Conservation (phyloP, 2,329 filamentous ascomycete species). For the Pestalotiopsis sp. region DNA sequence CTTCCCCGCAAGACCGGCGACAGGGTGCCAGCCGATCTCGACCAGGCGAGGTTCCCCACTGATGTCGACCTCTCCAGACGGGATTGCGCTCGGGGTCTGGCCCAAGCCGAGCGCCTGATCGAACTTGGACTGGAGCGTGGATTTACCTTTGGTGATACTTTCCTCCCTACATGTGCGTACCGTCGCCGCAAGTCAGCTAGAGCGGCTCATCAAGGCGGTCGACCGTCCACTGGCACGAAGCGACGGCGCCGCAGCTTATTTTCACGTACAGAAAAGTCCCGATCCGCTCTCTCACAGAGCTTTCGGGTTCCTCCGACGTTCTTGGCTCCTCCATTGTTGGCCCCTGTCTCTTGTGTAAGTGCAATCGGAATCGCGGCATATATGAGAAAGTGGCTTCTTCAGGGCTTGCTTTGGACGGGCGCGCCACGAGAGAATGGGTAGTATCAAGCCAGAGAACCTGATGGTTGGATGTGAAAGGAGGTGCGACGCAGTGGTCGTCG, state of each 20-base stretch:
- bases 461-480: background rate
- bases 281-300: background rate
- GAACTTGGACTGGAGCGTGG: slow-evolving; percentile 42
- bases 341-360: slow-evolving; percentile 3
- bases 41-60: slow-evolving; percentile 44
- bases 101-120: slow-evolving; percentile 48
- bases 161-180: slow-evolving; percentile 18
- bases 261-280: slow-evolving; percentile 1
- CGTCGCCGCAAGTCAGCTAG: background rate
- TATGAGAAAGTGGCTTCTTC: background rate
- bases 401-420: background rate
- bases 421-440: background rate
- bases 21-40: slow-evolving; percentile 61
- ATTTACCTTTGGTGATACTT: slow-evolving; percentile 41
- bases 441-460: background rate
- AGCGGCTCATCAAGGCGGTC: background rate
- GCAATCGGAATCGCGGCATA: slow-evolving; percentile 3
- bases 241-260: background rate
- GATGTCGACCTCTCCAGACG: slow-evolving; percentile 39
- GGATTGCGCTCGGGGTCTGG: slow-evolving; percentile 45
- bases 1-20: slow-evolving; percentile 57
- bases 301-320: background rate
- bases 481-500: background rate
- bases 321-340: slow-evolving; percentile 5
- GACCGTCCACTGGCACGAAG: background rate